Percentiles rank a stretch among this genome's conserved stretches.
Conservation (phyloP, 768 basidiomycete species). For the Mrakia blollopis region DNA sequence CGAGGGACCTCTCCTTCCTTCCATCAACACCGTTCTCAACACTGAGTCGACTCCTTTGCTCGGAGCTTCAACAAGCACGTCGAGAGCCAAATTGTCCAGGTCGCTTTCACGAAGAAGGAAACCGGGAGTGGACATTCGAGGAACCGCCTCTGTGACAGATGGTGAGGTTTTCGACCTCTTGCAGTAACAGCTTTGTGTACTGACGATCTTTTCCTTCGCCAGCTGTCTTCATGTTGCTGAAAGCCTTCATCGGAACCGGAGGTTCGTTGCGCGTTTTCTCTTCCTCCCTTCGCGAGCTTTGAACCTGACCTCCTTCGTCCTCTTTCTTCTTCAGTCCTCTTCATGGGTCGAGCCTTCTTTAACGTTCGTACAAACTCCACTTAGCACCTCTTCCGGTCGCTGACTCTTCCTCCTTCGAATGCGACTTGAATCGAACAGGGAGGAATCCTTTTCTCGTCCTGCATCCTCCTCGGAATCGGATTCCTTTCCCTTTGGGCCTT, state of each 20-base stretch:
- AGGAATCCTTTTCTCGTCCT: conserved; percentile 78
- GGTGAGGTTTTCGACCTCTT: not conserved
- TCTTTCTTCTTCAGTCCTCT: conserved; percentile 54
- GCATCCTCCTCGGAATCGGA: conserved; percentile 75
- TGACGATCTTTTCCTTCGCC: not conserved
- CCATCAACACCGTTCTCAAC: conserved; percentile 9
- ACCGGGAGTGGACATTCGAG: conserved; percentile 17
- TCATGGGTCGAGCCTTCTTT: conserved; percentile 92
- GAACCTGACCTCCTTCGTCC: too few species aligned
- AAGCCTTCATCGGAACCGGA: conserved; percentile 32
- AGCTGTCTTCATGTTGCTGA: conserved; percentile 32
- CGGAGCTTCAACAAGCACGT: not conserved
- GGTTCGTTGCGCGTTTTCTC: too few species aligned
- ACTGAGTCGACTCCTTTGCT: conserved; percentile 42
- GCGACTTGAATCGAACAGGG: conserved; percentile 46
- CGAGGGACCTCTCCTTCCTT: conserved; percentile 38
- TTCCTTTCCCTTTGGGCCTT: conserved; percentile 86
- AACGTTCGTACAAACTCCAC: conserved; percentile 48
- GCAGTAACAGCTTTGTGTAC: not conserved
- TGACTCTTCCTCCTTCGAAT: not conserved
- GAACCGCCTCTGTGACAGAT: conserved; percentile 30
- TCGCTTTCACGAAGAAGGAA: conserved; percentile 20
- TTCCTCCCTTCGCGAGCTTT: too few species aligned
- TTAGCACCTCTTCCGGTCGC: not conserved
- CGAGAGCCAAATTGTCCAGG: conserved; percentile 19